Evolutionary conservation across 2,329 filamentous ascomycete genomes (phyloP).

Genomic region (Pseudogymnoascus sp.): DNA sequence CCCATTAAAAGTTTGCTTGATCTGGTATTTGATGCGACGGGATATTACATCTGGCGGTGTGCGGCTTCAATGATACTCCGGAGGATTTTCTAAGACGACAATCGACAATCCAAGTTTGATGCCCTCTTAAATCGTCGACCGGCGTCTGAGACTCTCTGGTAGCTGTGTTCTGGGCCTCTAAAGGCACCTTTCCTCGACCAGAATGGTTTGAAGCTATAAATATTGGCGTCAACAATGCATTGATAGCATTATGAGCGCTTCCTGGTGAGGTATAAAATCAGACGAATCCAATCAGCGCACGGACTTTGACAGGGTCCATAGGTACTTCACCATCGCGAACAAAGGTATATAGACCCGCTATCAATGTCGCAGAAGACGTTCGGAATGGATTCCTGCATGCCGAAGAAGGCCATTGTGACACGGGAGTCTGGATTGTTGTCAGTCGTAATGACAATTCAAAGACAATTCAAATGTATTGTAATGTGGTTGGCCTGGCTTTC

Average conservation of each 20-base stretch:
- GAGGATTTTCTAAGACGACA: conserved; percentile 2
- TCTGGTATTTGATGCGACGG: conserved; percentile 3
- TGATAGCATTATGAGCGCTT: conserved; percentile 1
- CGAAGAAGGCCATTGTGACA: conserved; percentile 8
- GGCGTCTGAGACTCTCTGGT: not conserved
- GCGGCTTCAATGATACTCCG: not conserved
- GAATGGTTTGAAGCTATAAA: conserved; percentile 5
- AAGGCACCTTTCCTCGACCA: not conserved
- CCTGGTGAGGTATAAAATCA: conserved; percentile 8
- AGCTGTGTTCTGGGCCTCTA: not conserved
- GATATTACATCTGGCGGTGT: conserved; percentile 9
- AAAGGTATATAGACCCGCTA: not conserved
- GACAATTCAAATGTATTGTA: not conserved
- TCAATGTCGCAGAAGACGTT: not conserved
- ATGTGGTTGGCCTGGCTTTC: conserved; percentile 1
- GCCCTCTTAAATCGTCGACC: not conserved
- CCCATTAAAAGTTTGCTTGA: conserved; percentile 5
- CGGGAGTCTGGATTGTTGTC: conserved; percentile 6
- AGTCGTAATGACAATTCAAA: not conserved
- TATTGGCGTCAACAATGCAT: not conserved
- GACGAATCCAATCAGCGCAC: conserved; percentile 7
- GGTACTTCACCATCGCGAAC: not conserved
- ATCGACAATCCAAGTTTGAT: not conserved
- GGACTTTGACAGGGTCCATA: not conserved
- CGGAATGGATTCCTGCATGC: conserved; percentile 6